A percentile compares a stretch with the other conserved stretches of the same genome.
Evolutionary conservation across 2,329 filamentous ascomycete species (phyloP).

Genomic region (Monilinia laxa): DNA sequence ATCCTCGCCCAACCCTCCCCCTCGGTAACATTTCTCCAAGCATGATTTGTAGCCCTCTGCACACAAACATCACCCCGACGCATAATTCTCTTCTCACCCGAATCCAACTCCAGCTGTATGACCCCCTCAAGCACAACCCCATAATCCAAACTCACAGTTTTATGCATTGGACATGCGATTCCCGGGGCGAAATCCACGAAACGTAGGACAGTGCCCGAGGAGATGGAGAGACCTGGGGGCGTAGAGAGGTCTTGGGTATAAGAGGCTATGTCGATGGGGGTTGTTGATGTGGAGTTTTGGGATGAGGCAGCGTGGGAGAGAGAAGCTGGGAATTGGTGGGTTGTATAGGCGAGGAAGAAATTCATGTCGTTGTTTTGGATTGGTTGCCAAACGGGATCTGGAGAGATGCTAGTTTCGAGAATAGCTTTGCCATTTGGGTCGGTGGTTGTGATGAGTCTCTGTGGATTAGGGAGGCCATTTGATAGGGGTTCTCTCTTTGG

Average conservation of each 20-base stretch:
- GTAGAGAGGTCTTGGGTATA: conserved; percentile 29
- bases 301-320: conserved; percentile 7
- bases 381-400: conserved; percentile 25
- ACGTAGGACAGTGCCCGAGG: conserved; percentile 32
- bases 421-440: conserved; percentile 32
- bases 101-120: conserved; percentile 45
- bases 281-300: conserved; percentile 12
- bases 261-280: conserved; percentile 27
- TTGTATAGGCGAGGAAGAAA: conserved; percentile 36
- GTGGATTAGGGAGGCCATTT: conserved; percentile 31
- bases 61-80: conserved; percentile 46
- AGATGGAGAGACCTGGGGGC: conserved; percentile 30
- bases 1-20: conserved; percentile 34
- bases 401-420: conserved; percentile 25
- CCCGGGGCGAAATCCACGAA: conserved; percentile 35
- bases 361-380: conserved; percentile 27
- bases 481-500: conserved; percentile 10
- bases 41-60: conserved; percentile 48
- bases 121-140: conserved; percentile 44
- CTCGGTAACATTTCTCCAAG: conserved; percentile 41
- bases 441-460: conserved; percentile 34
- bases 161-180: conserved; percentile 44
- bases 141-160: conserved; percentile 47
- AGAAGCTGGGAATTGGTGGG: conserved; percentile 29
- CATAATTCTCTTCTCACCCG: conserved; percentile 44